These are phyloP conservation scores for Vickermania spadyakhi DNA, from an alignment of 208 protist species.

Conservation along the genomic window DNA sequence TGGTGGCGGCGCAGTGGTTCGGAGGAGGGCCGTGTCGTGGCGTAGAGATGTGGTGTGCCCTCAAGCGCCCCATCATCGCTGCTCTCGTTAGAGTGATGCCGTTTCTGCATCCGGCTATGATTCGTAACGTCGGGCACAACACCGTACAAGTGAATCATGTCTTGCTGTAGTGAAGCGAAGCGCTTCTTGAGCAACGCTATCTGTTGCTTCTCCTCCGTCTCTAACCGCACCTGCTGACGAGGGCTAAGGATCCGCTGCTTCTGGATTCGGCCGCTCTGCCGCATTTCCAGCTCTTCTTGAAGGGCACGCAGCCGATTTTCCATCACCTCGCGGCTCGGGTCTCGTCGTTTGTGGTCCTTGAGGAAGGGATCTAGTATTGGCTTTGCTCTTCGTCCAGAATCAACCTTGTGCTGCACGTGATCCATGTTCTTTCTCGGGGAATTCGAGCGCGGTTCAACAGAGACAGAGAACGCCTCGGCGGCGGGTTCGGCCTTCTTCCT, in stretches of 20 bases:
- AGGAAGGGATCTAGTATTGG: too few species aligned
- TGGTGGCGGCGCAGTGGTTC: too few species aligned
- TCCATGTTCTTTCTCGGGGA: too few species aligned
- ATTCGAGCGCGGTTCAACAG: too few species aligned
- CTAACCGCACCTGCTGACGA: neutral
- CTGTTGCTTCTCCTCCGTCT: neutral
- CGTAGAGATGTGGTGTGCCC: neutral
- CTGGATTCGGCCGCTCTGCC: neutral
- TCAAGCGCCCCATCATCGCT: too few species aligned
- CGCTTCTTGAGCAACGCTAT: neutral
- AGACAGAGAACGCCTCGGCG: too few species aligned
- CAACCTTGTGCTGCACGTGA: too few species aligned
- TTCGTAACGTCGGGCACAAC: neutral
- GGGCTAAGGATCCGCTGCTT: neutral
- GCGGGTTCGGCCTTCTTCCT: too few species aligned
- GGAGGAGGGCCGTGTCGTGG: neutral
- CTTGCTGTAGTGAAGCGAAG: neutral
- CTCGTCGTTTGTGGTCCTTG: neutral
- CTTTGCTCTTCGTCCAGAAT: too few species aligned
- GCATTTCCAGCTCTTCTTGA: neutral
- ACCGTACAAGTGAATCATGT: neutral
- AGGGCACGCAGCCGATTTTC: neutral
- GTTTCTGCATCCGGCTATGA: neutral
- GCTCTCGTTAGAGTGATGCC: neutral
- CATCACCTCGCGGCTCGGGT: neutral